These are phyloP conservation scores for Chrysoporthe cubensis DNA, from an alignment of 2,329 filamentous ascomycete species.

Conservation along the genomic window DNA sequence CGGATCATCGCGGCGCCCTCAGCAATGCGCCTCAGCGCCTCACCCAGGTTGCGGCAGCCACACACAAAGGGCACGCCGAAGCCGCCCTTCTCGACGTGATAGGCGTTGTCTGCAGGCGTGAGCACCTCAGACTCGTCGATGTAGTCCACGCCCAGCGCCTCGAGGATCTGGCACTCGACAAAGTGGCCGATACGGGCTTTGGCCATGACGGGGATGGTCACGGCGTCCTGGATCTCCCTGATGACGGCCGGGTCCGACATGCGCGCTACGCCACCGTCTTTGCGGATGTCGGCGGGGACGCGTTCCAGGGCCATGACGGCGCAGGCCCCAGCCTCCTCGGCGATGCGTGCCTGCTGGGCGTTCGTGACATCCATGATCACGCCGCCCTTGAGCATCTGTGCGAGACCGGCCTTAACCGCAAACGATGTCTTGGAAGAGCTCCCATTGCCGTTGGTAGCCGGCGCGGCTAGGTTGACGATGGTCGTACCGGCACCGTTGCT, in stretches of 20 bases:
- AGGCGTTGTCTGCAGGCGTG: constrained; percentile 86
- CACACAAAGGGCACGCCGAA: constrained; percentile 93
- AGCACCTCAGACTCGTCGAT: constrained; percentile 98
- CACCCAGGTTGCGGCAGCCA: constrained; percentile 90
- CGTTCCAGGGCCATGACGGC: constrained; percentile 99
- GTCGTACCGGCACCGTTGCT: constrained; percentile 31
- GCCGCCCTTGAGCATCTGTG: constrained; percentile 97
- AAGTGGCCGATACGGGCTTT: constrained; percentile 98
- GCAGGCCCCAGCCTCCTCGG: constrained; percentile 92
- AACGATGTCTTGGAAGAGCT: constrained; percentile 60
- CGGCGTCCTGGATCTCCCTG: constrained; percentile 89
- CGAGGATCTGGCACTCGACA: constrained; percentile 97
- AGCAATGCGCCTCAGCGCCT: constrained; percentile 86
- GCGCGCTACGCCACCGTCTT: constrained; percentile 88
- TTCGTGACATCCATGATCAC: constrained; percentile 99
- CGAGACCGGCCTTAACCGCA: constrained; percentile 90
- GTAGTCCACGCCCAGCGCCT: constrained; percentile 94
- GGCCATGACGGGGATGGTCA: constrained; percentile 98
- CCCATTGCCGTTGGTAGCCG: constrained; percentile 30
- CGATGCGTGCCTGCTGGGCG: constrained; percentile 91
- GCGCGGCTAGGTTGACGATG: constrained; percentile 24
- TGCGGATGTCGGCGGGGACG: constrained; percentile 93
- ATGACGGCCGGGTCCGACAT: constrained; percentile 97
- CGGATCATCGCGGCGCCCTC: constrained; percentile 99
- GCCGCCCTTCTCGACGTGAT: constrained; percentile 87